phyloP scores from a whole-genome alignment of 1,139 yeast species.

The Taphrina communis region DNA sequence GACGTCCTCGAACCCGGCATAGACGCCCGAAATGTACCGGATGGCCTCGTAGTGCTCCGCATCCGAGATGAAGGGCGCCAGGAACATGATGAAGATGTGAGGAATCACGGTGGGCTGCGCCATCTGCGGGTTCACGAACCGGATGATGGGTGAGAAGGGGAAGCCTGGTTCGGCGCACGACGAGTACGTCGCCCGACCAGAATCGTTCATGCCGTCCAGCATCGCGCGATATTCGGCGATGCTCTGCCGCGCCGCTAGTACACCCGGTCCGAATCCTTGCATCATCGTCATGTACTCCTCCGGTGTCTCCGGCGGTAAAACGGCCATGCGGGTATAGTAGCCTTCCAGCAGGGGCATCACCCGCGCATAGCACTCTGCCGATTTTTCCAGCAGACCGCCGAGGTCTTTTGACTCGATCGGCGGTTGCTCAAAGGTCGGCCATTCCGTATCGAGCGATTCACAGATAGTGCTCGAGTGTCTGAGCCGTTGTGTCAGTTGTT shows the following conservation, averaged over 20 bases:
- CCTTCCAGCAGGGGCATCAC: conserved; percentile 35
- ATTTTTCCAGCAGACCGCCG: conserved; percentile 27
- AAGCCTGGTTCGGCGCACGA: conserved; percentile 30
- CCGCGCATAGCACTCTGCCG: conserved; percentile 34
- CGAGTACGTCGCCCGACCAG: neutral
- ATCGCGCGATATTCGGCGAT: conserved; percentile 8
- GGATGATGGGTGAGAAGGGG: conserved; percentile 25
- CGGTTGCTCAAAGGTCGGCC: conserved; percentile 30
- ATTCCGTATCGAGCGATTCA: conserved; percentile 13
- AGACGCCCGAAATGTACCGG: conserved; percentile 29
- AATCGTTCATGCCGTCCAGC: conserved; percentile 18
- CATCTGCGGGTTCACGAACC: conserved; percentile 32
- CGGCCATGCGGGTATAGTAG: conserved; percentile 24
- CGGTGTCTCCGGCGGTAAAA: conserved; percentile 6
- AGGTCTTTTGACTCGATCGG: conserved; percentile 25
- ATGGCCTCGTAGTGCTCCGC: conserved; percentile 20
- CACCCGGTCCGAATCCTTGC: conserved; percentile 9
- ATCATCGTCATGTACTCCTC: conserved; percentile 6
- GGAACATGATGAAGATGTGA: conserved; percentile 30
- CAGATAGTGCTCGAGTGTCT: conserved; percentile 31
- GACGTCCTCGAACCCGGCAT: conserved; percentile 29
- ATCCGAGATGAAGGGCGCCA: conserved; percentile 35
- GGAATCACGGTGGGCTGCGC: conserved; percentile 31
- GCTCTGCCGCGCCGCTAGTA: conserved; percentile 21
- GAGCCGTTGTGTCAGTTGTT: conserved; percentile 25